Percentiles rank a stretch among this genome's conserved stretches.
phyloP scores from a whole-genome alignment of 1,139 yeast genomes.

The Suhomyces maxii region DNA sequence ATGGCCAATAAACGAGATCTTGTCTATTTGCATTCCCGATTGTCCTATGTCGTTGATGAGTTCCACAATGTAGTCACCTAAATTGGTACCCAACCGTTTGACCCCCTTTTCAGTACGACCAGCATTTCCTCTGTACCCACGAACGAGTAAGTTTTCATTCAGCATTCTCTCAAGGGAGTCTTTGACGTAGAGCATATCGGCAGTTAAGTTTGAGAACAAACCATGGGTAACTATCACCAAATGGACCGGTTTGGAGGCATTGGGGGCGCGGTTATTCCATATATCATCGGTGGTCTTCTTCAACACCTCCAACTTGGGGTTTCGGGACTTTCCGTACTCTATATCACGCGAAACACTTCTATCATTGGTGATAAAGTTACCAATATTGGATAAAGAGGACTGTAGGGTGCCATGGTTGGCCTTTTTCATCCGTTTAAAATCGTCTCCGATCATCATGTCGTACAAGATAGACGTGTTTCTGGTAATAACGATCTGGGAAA shows the following conservation, averaged over 20 bases:
- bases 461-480: slow-evolving; percentile 18
- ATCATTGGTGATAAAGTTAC: slow-evolving; percentile 3
- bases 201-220: slow-evolving; percentile 24
- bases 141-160: slow-evolving; percentile 21
- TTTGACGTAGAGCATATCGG: slow-evolving; percentile 27
- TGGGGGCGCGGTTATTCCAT: slow-evolving; percentile 19
- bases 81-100: slow-evolving; percentile 20
- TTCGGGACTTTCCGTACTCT: slow-evolving; percentile 8
- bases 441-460: slow-evolving; percentile 27
- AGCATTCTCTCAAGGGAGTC: slow-evolving; percentile 18
- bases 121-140: slow-evolving; percentile 26
- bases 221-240: slow-evolving; percentile 27
- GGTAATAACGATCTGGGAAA: slow-evolving; percentile 25
- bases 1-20: slow-evolving; percentile 27
- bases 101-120: slow-evolving; percentile 28
- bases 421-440: slow-evolving; percentile 32
- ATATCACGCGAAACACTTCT: not conserved
- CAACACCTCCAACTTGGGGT: slow-evolving; percentile 15
- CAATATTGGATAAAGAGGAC: slow-evolving; percentile 19
- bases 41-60: slow-evolving; percentile 13
- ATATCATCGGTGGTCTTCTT: slow-evolving; percentile 19
- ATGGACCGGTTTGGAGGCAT: slow-evolving; percentile 19
- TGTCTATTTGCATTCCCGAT: slow-evolving; percentile 12
- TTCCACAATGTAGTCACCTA: slow-evolving; percentile 17
- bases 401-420: slow-evolving; percentile 29